Evolutionary conservation across 2,329 filamentous ascomycete species (phyloP), one percentile per base, ranked within the genome.

Genomic region (Colletotrichum coccodes): DNA sequence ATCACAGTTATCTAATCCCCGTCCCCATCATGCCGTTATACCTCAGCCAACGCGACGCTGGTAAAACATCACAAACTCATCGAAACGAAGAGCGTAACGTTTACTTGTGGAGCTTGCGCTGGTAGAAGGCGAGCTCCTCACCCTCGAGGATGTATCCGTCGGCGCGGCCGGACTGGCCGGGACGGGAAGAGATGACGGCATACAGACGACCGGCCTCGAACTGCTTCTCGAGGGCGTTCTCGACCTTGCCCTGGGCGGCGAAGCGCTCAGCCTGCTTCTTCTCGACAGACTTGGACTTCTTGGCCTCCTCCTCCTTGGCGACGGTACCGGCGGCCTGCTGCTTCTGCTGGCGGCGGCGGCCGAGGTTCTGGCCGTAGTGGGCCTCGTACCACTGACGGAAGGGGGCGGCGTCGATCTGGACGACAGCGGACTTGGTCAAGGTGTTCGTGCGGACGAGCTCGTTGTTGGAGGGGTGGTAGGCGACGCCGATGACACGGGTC

Each of bases 381-480:
- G 96, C 94, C 91, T 99, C 96, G 88, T 97, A 99, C 96, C 96
- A 99, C 89, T 98, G 95, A 84, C 96, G 91, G 94, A 99, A 99
- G 77, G 96, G 96, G 74, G 96, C 94, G 79, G 97, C 96, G 86
- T 99, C 96, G 86, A 99, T 89, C 90, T 99, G 96, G 84, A 99
- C 94, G 81, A 99, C 94, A 87, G 96, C 96, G 82, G 94, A 94
- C 89, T 95, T 97, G 90, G 96, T 99, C 84, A 99, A 91, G 88
- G 96, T 98, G 92, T 99, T 99, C 86, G 96, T 99, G 83, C 96
- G 96, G 89, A 99, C 95, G 79, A 99, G 91, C 89, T 99, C 96
- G 94, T 99, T 99, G 95, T 99, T 99, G 84, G 95, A 98, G 73
- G 96, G 97, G 88, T 99, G 97, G 93, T 94, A 99, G 83, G 92